A percentile compares a stretch with the other conserved stretches of the same genome.
Conservation (phyloP, 306 rosid genomes). For the Glycine soja region DNA sequence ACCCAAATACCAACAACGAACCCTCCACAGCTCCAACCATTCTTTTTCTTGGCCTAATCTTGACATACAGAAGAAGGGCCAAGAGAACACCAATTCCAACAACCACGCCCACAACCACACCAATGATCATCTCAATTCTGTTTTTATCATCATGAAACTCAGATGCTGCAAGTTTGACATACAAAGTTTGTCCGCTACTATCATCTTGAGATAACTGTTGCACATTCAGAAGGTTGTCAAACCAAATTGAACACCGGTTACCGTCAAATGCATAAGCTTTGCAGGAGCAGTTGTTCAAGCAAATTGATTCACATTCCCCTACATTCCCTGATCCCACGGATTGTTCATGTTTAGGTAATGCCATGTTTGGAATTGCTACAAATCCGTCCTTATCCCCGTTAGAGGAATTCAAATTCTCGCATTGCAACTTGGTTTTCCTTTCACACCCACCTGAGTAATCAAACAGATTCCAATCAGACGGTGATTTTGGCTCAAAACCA, state of each 20-base stretch:
- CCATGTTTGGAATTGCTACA: conserved; percentile 21
- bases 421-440: conserved; percentile 54
- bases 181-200: conserved; percentile 49
- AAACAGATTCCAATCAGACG: conserved; percentile 50
- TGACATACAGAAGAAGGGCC: conserved; percentile 43
- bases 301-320: conserved; percentile 52
- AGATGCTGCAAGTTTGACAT: conserved; percentile 65
- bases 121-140: conserved; percentile 39
- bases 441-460: conserved; percentile 65
- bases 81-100: conserved; percentile 41
- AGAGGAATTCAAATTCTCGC: conserved; percentile 21
- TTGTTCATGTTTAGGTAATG: conserved; percentile 32
- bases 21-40: conserved; percentile 51
- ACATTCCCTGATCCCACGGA: conserved; percentile 27
- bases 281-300: conserved; percentile 57
- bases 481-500: conserved; percentile 54
- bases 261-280: conserved; percentile 52
- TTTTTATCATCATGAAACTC: conserved; percentile 47
- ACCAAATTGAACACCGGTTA: conserved; percentile 57
- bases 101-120: conserved; percentile 48
- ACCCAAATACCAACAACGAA: conserved; percentile 56
- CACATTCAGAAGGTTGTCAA: conserved; percentile 48
- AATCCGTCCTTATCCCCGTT: conserved; percentile 46
- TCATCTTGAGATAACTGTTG: conserved; percentile 53
- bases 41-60: conserved; percentile 45